Evolutionary conservation across 1,284 basidiomycete species (phyloP).

Genomic region (Cryptococcus sp.): DNA sequence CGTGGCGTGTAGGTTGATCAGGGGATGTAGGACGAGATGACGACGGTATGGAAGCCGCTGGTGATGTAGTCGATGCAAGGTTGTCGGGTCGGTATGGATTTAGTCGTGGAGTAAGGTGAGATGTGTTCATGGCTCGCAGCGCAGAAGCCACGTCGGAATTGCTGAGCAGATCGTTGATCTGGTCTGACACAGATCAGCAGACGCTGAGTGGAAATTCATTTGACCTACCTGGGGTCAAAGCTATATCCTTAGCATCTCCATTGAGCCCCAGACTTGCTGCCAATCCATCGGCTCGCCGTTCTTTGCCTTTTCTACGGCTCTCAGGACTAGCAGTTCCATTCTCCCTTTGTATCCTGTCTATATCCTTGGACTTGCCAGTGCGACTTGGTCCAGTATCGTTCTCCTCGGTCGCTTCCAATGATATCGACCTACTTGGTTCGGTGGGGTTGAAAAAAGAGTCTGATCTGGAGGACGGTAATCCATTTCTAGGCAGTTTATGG

Average conservation of each 20-base stretch:
- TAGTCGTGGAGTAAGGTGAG: conserved; percentile 9
- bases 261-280: conserved; percentile 33
- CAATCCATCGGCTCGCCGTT: conserved; percentile 11
- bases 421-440: neutral
- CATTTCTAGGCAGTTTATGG: neutral
- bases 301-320: conserved; percentile 13
- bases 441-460: conserved; percentile 1
- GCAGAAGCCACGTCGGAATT: conserved; percentile 38
- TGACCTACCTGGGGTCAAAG: conserved; percentile 28
- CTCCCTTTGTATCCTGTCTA: neutral
- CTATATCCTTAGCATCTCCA: conserved; percentile 10
- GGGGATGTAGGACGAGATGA: conserved; percentile 3
- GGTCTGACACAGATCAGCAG: conserved; percentile 19
- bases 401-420: no score
- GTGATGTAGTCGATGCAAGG: conserved; percentile 2
- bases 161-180: conserved; percentile 34
- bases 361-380: neutral
- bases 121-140: conserved; percentile 23
- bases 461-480: neutral
- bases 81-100: conserved; percentile 1
- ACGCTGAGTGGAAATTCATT: neutral
- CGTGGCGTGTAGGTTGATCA: neutral
- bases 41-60: neutral
- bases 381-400: no score
- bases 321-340: neutral